Conservation (phyloP, 78 protist genomes). For the Dictyostelium citrinum region DNA sequence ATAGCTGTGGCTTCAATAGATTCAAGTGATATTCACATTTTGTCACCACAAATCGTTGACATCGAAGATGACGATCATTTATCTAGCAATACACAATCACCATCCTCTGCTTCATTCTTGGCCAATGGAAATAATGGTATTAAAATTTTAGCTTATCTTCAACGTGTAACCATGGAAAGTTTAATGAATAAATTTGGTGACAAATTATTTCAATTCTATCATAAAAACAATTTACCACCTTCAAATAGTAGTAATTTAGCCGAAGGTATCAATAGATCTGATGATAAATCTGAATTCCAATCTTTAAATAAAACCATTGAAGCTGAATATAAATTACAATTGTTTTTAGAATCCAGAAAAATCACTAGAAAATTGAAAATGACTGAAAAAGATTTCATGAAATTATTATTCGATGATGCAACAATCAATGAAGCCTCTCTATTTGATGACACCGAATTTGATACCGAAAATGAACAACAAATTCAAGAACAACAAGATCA, state of each 20-base stretch:
- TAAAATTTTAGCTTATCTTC: neutral
- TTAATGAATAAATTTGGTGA: slow-evolving; percentile 52
- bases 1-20: slow-evolving; percentile 24
- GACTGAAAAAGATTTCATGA: neutral
- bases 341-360: neutral
- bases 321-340: neutral
- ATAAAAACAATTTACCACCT: neutral
- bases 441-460: neutral
- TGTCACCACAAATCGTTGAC: neutral
- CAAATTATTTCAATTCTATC: slow-evolving; percentile 28
- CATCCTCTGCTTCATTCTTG: neutral
- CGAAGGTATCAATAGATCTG: neutral
- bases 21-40: slow-evolving; percentile 16
- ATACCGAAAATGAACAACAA: neutral
- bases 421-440: neutral
- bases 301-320: neutral
- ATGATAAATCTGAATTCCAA: neutral
- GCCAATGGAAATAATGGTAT: neutral
- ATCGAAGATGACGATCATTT: neutral
- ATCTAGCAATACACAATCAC: neutral
- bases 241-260: neutral
- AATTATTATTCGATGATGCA: neutral
- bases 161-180: slow-evolving; percentile 18
- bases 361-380: neutral
- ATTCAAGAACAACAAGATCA: neutral